Conservation (phyloP, 208 protist species). For the Trypanosoma theileri region DNA sequence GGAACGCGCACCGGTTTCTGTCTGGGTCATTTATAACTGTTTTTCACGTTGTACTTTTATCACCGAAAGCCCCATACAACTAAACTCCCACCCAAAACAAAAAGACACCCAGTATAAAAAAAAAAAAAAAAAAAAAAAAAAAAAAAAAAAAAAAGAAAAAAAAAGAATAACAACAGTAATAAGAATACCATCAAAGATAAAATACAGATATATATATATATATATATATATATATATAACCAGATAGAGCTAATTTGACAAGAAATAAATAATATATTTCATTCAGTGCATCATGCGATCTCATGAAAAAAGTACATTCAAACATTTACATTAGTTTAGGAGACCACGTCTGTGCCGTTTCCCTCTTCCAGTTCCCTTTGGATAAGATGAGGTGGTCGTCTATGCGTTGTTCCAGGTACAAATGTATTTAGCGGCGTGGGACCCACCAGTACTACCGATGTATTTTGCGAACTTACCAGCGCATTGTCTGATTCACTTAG, state of each 20-base stretch:
- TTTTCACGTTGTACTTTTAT: not conserved
- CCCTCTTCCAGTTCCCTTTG: not conserved
- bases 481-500: conserved; percentile 17
- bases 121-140: not conserved
- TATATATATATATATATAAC: conserved; percentile 1
- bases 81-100: not conserved
- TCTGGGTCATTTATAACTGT: not conserved
- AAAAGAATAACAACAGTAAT: not conserved
- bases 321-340: not conserved
- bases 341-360: not conserved
- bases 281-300: not conserved
- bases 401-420: conserved; percentile 36
- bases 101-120: not conserved
- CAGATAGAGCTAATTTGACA: not conserved
- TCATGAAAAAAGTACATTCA: conserved; percentile 3
- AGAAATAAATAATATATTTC: not conserved
- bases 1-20: not conserved
- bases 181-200: too few relatives aligned
- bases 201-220: too few relatives aligned
- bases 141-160: not conserved
- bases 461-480: not conserved
- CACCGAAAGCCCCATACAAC: too few relatives aligned
- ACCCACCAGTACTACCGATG: conserved; percentile 9
- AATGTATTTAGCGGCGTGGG: conserved; percentile 20
- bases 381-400: conserved; percentile 9